Evolutionary conservation across 148 eudicot species (phyloP), one percentile per base, ranked within the genome.

Genomic region (Cornus florida): DNA sequence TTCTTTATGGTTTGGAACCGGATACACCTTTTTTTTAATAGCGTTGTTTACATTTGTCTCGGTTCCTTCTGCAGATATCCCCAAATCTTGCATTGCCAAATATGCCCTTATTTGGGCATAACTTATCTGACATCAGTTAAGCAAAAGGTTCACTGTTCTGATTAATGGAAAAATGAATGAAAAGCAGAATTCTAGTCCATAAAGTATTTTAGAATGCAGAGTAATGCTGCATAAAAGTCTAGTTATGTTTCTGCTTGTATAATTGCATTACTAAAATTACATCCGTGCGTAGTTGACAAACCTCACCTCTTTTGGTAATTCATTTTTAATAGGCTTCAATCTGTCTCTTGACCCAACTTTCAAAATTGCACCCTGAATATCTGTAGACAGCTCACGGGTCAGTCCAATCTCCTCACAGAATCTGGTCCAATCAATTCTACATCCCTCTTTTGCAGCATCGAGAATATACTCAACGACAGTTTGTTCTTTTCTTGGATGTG

Each of bases 381-480:
- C 65, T 38, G 76, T 16, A 68, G 31, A 74, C 77, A 84, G 84
- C 77, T 90, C 89, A 75, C 72, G 56, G 64, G 91, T 89, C 48
- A 93, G 69, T 67, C 89, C 93, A 75, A 86, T 84, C 86, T 90
- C 92, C 60, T 82, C 81, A 82, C 86, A 87, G 48, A 91, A 82
- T 85, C 97, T 87, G 75, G 82, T 73, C 97, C 97, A 93, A 68
- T 93, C 89, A 77, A 91, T 67, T 17, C 69, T 64, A 41, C 84
- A 90, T 39, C 97, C 97, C 70, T 93, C 92, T 80, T 78, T 86
- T 43, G 85, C 92, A 69, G 97, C 97, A 82, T 93, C 97, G 43
- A 93, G 80, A 35, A 93, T 78, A 84, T 91, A 93, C 72, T 80
- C 81, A 7, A 83, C 62, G 43, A 91, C 91, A 53, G 97, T 93